Base-by-base conservation (phyloP, 148 eudicot species). In the Persicaria maculosa region DNA sequence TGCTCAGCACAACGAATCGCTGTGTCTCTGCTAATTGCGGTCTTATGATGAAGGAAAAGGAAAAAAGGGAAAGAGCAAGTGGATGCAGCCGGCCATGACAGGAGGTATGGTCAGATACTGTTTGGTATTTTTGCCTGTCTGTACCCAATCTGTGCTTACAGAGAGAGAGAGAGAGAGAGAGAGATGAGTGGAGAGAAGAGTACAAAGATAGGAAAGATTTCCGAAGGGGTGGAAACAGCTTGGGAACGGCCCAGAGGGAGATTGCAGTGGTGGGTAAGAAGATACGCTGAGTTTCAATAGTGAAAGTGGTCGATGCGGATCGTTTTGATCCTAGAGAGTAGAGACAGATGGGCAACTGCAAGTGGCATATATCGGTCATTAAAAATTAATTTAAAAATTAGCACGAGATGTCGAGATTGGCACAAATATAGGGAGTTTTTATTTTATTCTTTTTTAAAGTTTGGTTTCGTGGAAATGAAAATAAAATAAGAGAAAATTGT, bases 61-160 rank as follows among this genome's bases (percentile, higher is more conserved):
- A 20, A 40, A 65, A 43, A 5, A 17, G n/a, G 6, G 0, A 62
- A 31, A 62, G 70, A 65, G 31, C 43, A 36, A 65, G 36, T 65
- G 70, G 47, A 65, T 6, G 5, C 45, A 65, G 70, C 15, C 46
- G 14, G 70, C 70, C 70, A 65, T 65, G 70, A 16, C 44, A 65
- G 70, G 15, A 40, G 36, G 47, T 31, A 36, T 65, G 31, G 70
- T 12, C 5, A 65, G 70, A 65, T 40, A 65, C 10, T 65, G 70
- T 65, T 65, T n/a, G 46, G 70, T 25, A 40, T 40, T 65, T 65
- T 65, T 65, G 70, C 70, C 19, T 65, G 46, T 20, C 31, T 65
- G 70, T 40, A 40, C 44, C 70, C 70, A 65, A 65, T 65, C 70
- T 65, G 70, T 65, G 31, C 31, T 65, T 65, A 65, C 70, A 59